These are phyloP conservation scores for Leccinum imitatum DNA, from an alignment of 768 basidiomycete species.

Conservation along the genomic window DNA sequence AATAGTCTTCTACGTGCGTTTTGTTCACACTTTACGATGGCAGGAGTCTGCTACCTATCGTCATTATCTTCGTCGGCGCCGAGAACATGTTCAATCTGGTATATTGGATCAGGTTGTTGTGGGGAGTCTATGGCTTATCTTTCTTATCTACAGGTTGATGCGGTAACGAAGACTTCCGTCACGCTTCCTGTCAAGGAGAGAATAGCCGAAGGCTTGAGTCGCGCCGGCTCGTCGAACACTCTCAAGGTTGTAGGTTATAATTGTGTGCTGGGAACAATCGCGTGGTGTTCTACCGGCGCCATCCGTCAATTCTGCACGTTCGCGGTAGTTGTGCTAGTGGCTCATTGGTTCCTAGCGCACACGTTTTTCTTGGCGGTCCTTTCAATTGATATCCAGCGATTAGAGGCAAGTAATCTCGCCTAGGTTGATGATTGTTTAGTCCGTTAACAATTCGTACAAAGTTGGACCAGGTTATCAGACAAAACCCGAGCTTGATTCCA, in stretches of 20 bases:
- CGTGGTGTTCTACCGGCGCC: slow-evolving; percentile 71
- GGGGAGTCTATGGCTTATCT: slow-evolving; percentile 24
- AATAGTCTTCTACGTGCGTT: neutral
- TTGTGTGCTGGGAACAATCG: slow-evolving; percentile 71
- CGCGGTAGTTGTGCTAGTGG: slow-evolving; percentile 90
- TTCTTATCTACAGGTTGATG: slow-evolving; percentile 60
- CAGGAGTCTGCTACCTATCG: slow-evolving; percentile 88
- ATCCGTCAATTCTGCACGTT: slow-evolving; percentile 93
- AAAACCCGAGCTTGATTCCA: slow-evolving; percentile 59
- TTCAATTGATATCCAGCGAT: slow-evolving; percentile 91
- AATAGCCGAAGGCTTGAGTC: slow-evolving; percentile 86
- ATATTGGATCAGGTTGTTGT: slow-evolving; percentile 30
- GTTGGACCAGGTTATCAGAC: slow-evolving; percentile 84
- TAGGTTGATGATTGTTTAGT: neutral
- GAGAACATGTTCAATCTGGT: slow-evolving; percentile 98
- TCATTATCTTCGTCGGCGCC: slow-evolving; percentile 92
- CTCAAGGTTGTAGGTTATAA: slow-evolving; percentile 91
- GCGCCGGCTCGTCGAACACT: slow-evolving; percentile 88
- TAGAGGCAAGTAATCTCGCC: slow-evolving; percentile 57
- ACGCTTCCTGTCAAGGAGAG: slow-evolving; percentile 87
- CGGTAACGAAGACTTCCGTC: slow-evolving; percentile 82
- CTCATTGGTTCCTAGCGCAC: slow-evolving; percentile 96
- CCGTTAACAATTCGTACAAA: slow-evolving; percentile 32
- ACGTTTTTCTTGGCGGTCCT: slow-evolving; percentile 95
- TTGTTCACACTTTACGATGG: slow-evolving; percentile 9